Evolutionary conservation across 192 early-diverging fungal genomes (phyloP).

Genomic region (Entomortierella lignicola): DNA sequence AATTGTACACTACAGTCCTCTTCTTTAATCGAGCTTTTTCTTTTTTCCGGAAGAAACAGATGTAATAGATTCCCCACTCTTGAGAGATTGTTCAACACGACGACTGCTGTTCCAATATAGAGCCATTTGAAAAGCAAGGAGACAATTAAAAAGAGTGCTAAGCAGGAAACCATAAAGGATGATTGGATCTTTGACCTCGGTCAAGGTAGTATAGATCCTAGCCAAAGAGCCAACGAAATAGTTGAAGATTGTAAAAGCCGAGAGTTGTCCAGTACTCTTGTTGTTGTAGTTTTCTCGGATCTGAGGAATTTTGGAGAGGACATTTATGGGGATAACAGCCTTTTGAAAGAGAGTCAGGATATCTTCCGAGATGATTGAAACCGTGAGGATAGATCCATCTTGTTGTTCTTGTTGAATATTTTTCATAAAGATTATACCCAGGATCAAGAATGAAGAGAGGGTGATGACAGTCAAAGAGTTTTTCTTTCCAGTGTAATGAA

Average conservation of each 20-base stretch:
- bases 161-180: slow-evolving; percentile 79
- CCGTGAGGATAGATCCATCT: slow-evolving; percentile 56
- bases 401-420: slow-evolving; percentile 27
- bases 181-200: slow-evolving; percentile 87
- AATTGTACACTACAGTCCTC: too few relatives aligned
- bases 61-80: slow-evolving; percentile 14
- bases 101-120: slow-evolving; percentile 76
- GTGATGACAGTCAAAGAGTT: slow-evolving; percentile 53
- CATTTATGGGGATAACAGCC: slow-evolving; percentile 80
- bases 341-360: slow-evolving; percentile 78
- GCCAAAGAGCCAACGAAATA: slow-evolving; percentile 89
- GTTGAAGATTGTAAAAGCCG: slow-evolving; percentile 90
- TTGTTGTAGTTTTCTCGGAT: slow-evolving; percentile 86
- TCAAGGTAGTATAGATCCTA: slow-evolving; percentile 91
- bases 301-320: slow-evolving; percentile 91
- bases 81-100: slow-evolving; percentile 7
- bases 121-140: slow-evolving; percentile 82
- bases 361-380: slow-evolving; percentile 62
- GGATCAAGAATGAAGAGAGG: slow-evolving; percentile 51
- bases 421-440: slow-evolving; percentile 24
- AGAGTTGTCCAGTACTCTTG: slow-evolving; percentile 90
- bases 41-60: slow-evolving; percentile 25
- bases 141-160: slow-evolving; percentile 79
- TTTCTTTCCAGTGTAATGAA: slow-evolving; percentile 65
- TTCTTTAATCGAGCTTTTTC: slow-evolving; percentile 57